phyloP scores from a whole-genome alignment of 139 green algal species.

The Choricystis sp. region DNA sequence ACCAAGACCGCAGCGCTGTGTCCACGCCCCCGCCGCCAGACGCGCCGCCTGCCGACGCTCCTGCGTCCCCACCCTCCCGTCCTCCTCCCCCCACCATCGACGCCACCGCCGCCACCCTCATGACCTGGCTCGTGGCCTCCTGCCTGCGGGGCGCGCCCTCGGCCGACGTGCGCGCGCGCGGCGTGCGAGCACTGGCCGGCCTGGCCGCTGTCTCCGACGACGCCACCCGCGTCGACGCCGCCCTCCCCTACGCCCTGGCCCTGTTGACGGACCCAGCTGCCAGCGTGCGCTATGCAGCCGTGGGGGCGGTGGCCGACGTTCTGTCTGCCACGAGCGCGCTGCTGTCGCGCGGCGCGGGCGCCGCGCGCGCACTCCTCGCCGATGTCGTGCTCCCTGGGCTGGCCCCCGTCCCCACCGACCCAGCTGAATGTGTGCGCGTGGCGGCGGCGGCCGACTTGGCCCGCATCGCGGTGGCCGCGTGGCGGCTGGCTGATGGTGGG shows the following conservation, averaged over 20 bases:
- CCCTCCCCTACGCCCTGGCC: conserved; percentile 71
- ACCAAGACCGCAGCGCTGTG: conserved; percentile 2
- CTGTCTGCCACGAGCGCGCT: conserved; percentile 23
- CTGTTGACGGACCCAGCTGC: conserved; percentile 7
- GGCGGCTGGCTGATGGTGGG: not conserved
- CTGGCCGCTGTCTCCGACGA: conserved; percentile 41
- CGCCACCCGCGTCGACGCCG: conserved; percentile 55
- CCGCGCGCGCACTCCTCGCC: no score
- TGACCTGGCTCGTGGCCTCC: conserved; percentile 68
- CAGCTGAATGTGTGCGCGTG: conserved; percentile 69
- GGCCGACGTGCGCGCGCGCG: conserved; percentile 20
- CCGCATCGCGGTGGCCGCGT: not conserved
- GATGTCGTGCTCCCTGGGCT: conserved; percentile 90
- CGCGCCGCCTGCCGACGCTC: not conserved
- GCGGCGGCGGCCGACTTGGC: conserved; percentile 1
- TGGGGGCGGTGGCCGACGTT: conserved; percentile 22
- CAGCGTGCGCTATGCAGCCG: conserved; percentile 27
- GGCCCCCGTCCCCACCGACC: conserved; percentile 62
- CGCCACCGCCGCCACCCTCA: not conserved
- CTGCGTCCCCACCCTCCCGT: not conserved
- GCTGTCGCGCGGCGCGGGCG: conserved; percentile 38
- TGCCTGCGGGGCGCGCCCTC: conserved; percentile 48
- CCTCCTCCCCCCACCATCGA: not conserved
- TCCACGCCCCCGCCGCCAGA: conserved; percentile 2
- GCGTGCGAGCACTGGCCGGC: conserved; percentile 44